Base-by-base conservation (phyloP, 139 green algal genomes). In the Picochlorum sp. region DNA sequence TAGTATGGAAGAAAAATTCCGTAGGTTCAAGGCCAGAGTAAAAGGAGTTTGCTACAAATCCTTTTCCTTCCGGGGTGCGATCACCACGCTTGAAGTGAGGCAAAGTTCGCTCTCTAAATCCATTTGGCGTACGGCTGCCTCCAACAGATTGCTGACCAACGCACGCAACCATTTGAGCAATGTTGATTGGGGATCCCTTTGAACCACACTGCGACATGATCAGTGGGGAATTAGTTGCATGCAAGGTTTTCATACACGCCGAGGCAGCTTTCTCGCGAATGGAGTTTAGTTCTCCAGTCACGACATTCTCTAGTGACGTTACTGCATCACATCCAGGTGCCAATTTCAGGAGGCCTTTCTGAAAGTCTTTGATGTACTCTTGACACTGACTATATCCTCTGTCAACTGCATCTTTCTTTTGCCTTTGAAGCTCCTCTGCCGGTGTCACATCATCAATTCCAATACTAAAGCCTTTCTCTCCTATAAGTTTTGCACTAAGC, bases 1-100 rank as follows among this genome's bases (percentile, higher is more conserved):
- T 99, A 59, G 93, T 97, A 83, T 99, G 93, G 77, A 99, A 99
- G 81, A 97, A 98, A 65, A 98, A 99, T 84, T 99, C 93, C 4
- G 89, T 96, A 50, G 93, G 86, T 8, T 71, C 89, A 23, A 99
- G 81, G 4, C 93, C 71, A 74, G 66, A 74, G 77, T 92, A 97
- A 83, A 98, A 98, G n/a, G 76, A 90, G 77, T 90, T 92, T 49
- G 86, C 90, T 49, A 98, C 93, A 76, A 98, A 98, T 52, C 93
- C 93, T 66, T 95, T 95, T 62, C 83, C 90, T 75, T 70, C 74
- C 6, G 80, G 74, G 0, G 77, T 77, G 68, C 67, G 55, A 75
- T 81, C 79, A 13, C 78, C 76, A 7, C 70, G 69, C 18, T 82
- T 77, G 69, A 97, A 98, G 77, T 97, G 91, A 4, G 93, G 93